Conservation (phyloP, 768 basidiomycete genomes). For the Scleroderma bovista region DNA sequence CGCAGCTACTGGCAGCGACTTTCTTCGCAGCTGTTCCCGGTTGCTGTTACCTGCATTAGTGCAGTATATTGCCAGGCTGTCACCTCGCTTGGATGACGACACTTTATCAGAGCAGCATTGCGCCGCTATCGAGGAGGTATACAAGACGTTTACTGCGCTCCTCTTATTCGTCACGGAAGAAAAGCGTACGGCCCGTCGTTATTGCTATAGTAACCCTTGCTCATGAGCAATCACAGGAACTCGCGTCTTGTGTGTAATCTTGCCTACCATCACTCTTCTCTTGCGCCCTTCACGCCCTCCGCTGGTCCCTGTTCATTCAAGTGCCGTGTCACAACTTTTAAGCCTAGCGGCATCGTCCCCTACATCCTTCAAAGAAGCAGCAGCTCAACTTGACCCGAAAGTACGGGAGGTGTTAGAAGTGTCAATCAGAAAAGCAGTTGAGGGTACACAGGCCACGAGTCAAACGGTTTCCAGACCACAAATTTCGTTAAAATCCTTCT, state of each 20-base stretch:
- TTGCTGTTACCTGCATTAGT: slow-evolving; percentile 77
- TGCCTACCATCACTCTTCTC: slow-evolving; percentile 72
- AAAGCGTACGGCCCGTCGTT: slow-evolving; percentile 46
- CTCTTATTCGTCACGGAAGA: slow-evolving; percentile 51
- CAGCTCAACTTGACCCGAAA: slow-evolving; percentile 53
- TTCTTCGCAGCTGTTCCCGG: slow-evolving; percentile 66
- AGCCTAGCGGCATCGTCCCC: slow-evolving; percentile 68
- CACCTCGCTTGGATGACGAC: slow-evolving; percentile 55
- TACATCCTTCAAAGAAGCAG: slow-evolving; percentile 79
- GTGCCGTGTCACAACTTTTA: slow-evolving; percentile 64
- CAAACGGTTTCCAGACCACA: slow-evolving; percentile 57
- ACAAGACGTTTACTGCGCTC: slow-evolving; percentile 73
- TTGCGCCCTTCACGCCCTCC: slow-evolving; percentile 47
- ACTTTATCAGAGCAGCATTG: slow-evolving; percentile 50
- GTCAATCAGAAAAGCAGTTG: slow-evolving; percentile 72
- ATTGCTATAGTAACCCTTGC: slow-evolving; percentile 7
- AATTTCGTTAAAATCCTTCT: slow-evolving; percentile 74
- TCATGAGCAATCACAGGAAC: slow-evolving; percentile 41
- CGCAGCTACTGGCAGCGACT: slow-evolving; percentile 61
- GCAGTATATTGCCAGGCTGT: slow-evolving; percentile 69
- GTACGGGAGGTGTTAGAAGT: slow-evolving; percentile 64
- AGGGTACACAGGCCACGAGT: slow-evolving; percentile 32
- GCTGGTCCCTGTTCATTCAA: slow-evolving; percentile 43
- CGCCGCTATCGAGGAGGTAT: slow-evolving; percentile 68
- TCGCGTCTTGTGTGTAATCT: slow-evolving; percentile 59